Evolutionary conservation across 352 stramenopile genomes (phyloP).

Genomic region (Phytophthora fragariaefolia): DNA sequence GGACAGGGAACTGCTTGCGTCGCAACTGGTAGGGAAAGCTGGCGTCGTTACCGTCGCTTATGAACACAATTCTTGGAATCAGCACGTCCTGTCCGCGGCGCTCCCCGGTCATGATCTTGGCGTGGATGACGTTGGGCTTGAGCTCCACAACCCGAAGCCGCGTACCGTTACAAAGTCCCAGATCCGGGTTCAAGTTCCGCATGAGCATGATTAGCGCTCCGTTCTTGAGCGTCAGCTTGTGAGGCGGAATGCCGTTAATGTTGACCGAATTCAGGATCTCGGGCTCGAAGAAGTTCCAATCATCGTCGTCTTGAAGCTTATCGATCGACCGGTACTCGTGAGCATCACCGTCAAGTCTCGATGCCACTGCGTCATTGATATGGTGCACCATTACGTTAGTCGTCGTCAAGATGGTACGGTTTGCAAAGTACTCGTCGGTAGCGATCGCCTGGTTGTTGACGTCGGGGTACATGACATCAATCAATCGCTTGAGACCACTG

Average conservation of each 20-base stretch:
- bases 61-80: slow-evolving; percentile 32
- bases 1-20: slow-evolving; percentile 34
- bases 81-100: slow-evolving; percentile 18
- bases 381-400: background rate
- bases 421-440: slow-evolving; percentile 3
- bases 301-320: slow-evolving; percentile 26
- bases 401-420: background rate
- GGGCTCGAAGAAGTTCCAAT: slow-evolving; percentile 30
- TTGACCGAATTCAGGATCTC: slow-evolving; percentile 21
- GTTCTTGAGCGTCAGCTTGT: slow-evolving; percentile 35
- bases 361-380: background rate
- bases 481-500: background rate
- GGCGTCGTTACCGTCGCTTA: slow-evolving; percentile 10
- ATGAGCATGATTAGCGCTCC: slow-evolving; percentile 39
- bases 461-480: slow-evolving; percentile 2
- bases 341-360: background rate
- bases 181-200: slow-evolving; percentile 36
- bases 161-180: slow-evolving; percentile 36
- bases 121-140: slow-evolving; percentile 30
- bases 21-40: slow-evolving; percentile 33
- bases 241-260: slow-evolving; percentile 35
- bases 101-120: slow-evolving; percentile 37
- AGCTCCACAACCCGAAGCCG: slow-evolving; percentile 36
- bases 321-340: slow-evolving; percentile 28
- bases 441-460: slow-evolving; percentile 3